Conservation (phyloP, 345 rosid genomes). For the Cardamine occulta region DNA sequence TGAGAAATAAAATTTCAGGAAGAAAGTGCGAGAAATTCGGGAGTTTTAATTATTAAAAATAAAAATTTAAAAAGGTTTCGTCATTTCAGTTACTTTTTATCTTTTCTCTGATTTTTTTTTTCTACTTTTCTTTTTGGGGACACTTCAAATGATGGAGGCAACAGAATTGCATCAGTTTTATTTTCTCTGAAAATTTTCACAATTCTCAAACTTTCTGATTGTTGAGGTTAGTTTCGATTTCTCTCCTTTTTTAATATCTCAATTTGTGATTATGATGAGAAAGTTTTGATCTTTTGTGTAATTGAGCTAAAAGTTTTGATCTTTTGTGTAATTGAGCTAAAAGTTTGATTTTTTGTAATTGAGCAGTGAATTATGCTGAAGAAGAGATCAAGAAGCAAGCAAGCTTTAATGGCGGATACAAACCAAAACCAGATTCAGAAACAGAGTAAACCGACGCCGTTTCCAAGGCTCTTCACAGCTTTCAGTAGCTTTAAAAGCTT, state of each 20-base stretch:
- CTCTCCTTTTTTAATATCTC: not conserved
- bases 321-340: not conserved
- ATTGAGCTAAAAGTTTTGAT: not conserved
- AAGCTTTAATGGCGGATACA: conserved; percentile 60
- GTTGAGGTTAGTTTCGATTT: conserved; percentile 18
- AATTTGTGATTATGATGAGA: not conserved
- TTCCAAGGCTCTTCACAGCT: conserved; percentile 69
- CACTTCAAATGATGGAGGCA: conserved; percentile 38
- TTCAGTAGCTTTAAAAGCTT: conserved; percentile 56
- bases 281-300: not conserved
- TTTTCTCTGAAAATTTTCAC: conserved; percentile 12
- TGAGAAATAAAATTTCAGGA: conserved; percentile 1
- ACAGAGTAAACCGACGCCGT: conserved; percentile 56
- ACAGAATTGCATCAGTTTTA: conserved; percentile 30
- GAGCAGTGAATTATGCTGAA: conserved; percentile 43
- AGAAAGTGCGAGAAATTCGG: conserved; percentile 46
- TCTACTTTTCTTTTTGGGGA: conserved; percentile 4
- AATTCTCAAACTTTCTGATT: conserved; percentile 15
- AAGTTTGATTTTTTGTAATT: not conserved
- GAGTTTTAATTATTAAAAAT: conserved; percentile 9
- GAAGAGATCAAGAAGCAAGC: conserved; percentile 54
- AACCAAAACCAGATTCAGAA: conserved; percentile 50
- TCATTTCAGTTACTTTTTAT: conserved; percentile 42
- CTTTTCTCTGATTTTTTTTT: conserved; percentile 3
- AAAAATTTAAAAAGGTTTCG: not conserved